A percentile compares a stretch with the other conserved stretches of the same genome.
phyloP scores from a whole-genome alignment of 2,329 filamentous ascomycete genomes.

The Neopestalotiopsis clavispora region DNA sequence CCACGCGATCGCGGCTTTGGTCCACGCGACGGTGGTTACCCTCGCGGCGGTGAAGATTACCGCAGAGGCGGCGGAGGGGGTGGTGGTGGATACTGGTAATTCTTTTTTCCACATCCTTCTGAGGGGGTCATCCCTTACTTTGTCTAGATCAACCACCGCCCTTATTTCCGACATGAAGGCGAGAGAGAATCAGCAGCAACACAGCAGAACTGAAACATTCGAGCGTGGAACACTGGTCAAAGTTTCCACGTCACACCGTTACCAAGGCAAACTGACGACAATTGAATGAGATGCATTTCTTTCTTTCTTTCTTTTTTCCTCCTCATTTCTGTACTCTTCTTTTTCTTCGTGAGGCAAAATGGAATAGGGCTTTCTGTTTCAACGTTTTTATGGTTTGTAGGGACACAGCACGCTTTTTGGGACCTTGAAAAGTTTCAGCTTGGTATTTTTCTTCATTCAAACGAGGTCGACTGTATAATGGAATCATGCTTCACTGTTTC shows the following conservation, averaged over 20 bases:
- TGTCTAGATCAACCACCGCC: constrained; percentile 34
- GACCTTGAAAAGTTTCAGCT: constrained; percentile 14
- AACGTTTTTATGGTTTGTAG: constrained; percentile 2
- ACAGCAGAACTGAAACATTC: not conserved
- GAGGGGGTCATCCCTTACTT: constrained; percentile 36
- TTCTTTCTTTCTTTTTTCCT: not conserved
- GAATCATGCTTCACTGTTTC: not conserved
- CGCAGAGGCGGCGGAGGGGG: constrained; percentile 29
- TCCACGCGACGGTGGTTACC: constrained; percentile 33
- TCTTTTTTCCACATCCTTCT: constrained; percentile 29
- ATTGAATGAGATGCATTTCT: not conserved
- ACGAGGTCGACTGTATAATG: not conserved
- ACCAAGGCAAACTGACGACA: constrained; percentile 15
- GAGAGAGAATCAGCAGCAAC: constrained; percentile 19
- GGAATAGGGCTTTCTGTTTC: not conserved
- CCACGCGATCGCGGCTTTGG: constrained; percentile 52
- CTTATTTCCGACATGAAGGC: not conserved
- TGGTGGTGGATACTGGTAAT: constrained; percentile 39
- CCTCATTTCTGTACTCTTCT: not conserved
- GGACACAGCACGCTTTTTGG: constrained; percentile 10
- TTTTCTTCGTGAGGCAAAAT: constrained; percentile 7
- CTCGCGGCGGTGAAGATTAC: constrained; percentile 35
- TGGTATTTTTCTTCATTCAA: not conserved
- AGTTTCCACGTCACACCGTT: constrained; percentile 1
- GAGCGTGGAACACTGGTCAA: not conserved